These are phyloP conservation scores for Blastocystis sp. DNA, from an alignment of 352 stramenopile genomes.

Conservation along the genomic window DNA sequence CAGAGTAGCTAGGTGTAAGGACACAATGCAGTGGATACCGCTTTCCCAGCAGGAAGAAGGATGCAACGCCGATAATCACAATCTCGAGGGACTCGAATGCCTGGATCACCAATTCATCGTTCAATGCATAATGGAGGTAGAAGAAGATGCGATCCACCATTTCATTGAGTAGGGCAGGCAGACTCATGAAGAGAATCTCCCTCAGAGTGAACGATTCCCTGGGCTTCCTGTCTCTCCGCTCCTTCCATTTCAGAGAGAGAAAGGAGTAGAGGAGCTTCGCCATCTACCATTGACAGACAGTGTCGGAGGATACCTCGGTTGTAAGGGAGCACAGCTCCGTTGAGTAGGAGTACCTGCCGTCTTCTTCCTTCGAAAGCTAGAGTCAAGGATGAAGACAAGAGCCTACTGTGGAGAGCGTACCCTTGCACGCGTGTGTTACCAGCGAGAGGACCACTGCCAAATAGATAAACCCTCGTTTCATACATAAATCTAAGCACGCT, in stretches of 20 bases:
- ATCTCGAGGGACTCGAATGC: constrained; percentile 33
- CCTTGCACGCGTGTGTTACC: neutral
- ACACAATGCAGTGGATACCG: neutral
- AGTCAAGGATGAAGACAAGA: neutral
- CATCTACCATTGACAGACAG: neutral
- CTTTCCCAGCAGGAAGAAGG: neutral
- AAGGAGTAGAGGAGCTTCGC: constrained; percentile 29
- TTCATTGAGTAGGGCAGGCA: neutral
- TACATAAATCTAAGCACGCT: too few species aligned
- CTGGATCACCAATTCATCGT: constrained; percentile 58
- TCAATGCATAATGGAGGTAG: constrained; percentile 6
- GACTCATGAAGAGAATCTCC: constrained; percentile 36
- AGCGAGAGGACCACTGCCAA: neutral
- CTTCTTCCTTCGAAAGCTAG: constrained; percentile 18
- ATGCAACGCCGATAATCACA: constrained; percentile 5
- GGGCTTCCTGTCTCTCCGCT: neutral
- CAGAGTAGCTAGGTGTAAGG: constrained; percentile 6
- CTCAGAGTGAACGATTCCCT: neutral
- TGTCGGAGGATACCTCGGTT: neutral
- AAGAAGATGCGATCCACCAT: constrained; percentile 5
- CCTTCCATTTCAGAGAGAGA: constrained; percentile 18
- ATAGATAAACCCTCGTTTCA: neutral
- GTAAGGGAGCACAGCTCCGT: neutral
- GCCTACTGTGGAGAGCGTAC: constrained; percentile 1
- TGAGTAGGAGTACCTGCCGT: neutral